phyloP scores from a whole-genome alignment of 257 asterid genomes.

The Echium plantagineum region DNA sequence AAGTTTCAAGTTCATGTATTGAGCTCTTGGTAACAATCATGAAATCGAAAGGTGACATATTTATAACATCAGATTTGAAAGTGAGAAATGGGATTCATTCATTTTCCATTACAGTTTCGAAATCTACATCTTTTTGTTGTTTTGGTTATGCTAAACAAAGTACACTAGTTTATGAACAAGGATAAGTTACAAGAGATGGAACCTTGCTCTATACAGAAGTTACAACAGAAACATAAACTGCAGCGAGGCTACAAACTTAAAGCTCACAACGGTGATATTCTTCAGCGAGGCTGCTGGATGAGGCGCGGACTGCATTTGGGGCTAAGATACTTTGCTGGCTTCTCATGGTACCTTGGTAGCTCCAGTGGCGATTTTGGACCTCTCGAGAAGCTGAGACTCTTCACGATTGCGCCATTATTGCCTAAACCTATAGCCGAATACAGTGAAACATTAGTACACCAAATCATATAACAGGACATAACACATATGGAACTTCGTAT shows the following conservation, averaged over 20 bases:
- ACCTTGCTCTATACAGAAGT: conserved; percentile 67
- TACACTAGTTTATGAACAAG: conserved; percentile 60
- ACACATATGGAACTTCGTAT: neutral
- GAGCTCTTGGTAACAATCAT: no score
- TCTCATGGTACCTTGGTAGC: conserved; percentile 41
- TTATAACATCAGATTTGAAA: no score
- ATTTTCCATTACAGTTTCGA: neutral
- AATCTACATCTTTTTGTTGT: conserved; percentile 11
- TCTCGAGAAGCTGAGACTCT: conserved; percentile 27
- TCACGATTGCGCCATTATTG: conserved; percentile 31
- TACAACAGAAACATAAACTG: conserved; percentile 25
- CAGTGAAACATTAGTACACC: neutral
- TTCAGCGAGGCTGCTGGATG: conserved; percentile 92
- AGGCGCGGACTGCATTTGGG: conserved; percentile 61
- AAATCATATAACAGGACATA: neutral
- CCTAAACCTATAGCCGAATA: conserved; percentile 20
- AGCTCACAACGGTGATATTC: conserved; percentile 5
- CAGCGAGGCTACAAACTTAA: conserved; percentile 13
- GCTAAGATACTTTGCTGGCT: conserved; percentile 49
- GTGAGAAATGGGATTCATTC: neutral
- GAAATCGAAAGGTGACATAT: no score
- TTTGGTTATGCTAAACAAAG: conserved; percentile 18
- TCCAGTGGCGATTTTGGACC: conserved; percentile 27
- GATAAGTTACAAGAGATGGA: conserved; percentile 37
- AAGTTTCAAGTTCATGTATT: no score